A percentile compares a stretch with the other conserved stretches of the same genome.
Conservation (phyloP, 345 rosid species). For the Ceriops tagal region DNA sequence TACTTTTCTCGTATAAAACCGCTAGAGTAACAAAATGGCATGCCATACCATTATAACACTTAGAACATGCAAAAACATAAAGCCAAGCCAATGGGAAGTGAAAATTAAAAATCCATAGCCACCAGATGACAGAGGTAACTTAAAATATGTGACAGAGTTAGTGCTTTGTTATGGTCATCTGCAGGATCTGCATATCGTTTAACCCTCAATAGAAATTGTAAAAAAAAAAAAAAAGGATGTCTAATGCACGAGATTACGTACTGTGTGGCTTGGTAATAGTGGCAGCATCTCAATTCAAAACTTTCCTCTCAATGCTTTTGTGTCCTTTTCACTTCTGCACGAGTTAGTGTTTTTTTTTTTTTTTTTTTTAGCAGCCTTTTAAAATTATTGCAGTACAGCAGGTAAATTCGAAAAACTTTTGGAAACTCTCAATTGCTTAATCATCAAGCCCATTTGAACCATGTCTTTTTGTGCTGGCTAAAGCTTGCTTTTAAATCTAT, state of each 20-base stretch:
- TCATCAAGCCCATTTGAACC: constrained; percentile 18
- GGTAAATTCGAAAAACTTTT: constrained; percentile 11
- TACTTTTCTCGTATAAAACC: neutral
- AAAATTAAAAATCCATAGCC: neutral
- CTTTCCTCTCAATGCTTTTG: neutral
- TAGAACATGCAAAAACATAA: neutral
- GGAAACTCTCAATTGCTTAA: constrained; percentile 16
- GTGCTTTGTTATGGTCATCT: no score
- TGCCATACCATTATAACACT: neutral
- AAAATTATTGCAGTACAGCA: neutral
- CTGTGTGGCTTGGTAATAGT: neutral
- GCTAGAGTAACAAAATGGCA: no score
- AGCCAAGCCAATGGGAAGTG: neutral
- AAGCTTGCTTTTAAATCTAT: neutral
- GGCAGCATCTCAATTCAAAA: neutral
- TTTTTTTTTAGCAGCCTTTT: constrained; percentile 14
- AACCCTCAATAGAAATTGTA: no score
- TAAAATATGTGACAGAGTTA: no score
- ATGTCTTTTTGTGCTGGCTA: constrained; percentile 4
- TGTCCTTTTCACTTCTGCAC: neutral
- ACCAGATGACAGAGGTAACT: no score
- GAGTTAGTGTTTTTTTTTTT: no score
- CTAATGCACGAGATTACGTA: neutral
- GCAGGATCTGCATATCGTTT: neutral
- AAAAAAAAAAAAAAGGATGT: neutral